Conservation (phyloP, 2,329 filamentous ascomycete species). For the Penicillium glabrum region DNA sequence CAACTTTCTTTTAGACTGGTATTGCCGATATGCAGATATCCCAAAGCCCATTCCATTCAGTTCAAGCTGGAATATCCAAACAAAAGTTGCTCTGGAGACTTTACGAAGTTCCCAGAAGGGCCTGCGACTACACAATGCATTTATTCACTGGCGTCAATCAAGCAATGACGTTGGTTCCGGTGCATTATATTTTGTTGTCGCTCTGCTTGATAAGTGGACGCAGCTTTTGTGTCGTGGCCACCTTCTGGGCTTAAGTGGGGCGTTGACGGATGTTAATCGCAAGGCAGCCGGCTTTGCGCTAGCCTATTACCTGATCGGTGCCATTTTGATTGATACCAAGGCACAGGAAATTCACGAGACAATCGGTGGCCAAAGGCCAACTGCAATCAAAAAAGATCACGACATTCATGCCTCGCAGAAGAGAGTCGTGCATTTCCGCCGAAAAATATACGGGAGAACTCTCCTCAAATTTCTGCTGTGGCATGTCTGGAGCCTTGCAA, state of each 20-base stretch:
- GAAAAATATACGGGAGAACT: slow-evolving; percentile 53
- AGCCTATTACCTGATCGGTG: slow-evolving; percentile 58
- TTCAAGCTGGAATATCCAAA: slow-evolving; percentile 59
- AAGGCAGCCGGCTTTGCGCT: slow-evolving; percentile 56
- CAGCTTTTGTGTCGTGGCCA: slow-evolving; percentile 48
- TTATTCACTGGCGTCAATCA: slow-evolving; percentile 59
- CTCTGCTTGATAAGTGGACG: slow-evolving; percentile 58
- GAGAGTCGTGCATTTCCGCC: slow-evolving; percentile 47
- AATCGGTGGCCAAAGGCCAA: slow-evolving; percentile 43
- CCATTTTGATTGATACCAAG: slow-evolving; percentile 57
- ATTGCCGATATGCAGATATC: slow-evolving; percentile 49
- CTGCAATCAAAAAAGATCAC: slow-evolving; percentile 42
- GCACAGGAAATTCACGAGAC: slow-evolving; percentile 51
- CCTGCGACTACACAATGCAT: slow-evolving; percentile 56
- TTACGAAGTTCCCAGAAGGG: slow-evolving; percentile 56
- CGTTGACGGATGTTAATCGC: slow-evolving; percentile 39
- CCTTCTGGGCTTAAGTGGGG: slow-evolving; percentile 40
- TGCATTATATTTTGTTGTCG: slow-evolving; percentile 55
- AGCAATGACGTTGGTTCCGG: slow-evolving; percentile 56
- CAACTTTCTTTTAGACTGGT: slow-evolving; percentile 56
- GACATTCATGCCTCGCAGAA: slow-evolving; percentile 48
- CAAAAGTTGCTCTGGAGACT: slow-evolving; percentile 54
- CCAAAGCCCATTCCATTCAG: slow-evolving; percentile 55
- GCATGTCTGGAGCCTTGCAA: slow-evolving; percentile 53
- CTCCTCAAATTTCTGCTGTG: slow-evolving; percentile 52